Base-by-base conservation (phyloP, 495 filamentous ascomycete species). In the Immersiella caudata region DNA sequence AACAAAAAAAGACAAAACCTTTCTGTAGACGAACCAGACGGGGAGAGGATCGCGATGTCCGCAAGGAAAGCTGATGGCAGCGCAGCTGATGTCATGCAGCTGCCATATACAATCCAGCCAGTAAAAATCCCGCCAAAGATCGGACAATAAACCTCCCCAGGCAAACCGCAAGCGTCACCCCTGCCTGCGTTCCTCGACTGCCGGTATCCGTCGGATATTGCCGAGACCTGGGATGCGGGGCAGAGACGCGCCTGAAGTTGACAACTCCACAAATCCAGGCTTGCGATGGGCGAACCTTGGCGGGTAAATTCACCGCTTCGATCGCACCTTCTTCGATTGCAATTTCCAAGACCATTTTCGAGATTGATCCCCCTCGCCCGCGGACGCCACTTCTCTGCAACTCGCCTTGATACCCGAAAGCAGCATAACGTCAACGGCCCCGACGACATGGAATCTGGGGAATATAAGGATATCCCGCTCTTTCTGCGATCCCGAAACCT, bases 251-350 rank as follows among this genome's bases (percentile, higher is more conserved):
- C 20, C 52, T 26, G 24, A 26, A 55, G 20, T 24, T 55, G 52
- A 22, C 9, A 22, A 55, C 52, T 55, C 52, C 52, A 55, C 21
- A 55, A 55, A 55, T 55, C 52, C 52, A 55, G 21, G 52, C 21
- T 26, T 2, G 22, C 52, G 24, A 22, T 55, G 52, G 7, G 8
- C 20, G 20, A 55, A 55, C 52, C 52, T 55, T 55, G 52, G 52
- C 52, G 52, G 52, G 52, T 55, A 55, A 55, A 55, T 55, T 55
- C 52, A 22, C 21, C 24, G 52, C 24, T 7, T 22, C 21, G 7
- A 9, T 55, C 21, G 24, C 52, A 22, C 52, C 21, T 7, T 26
- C n/a, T n/a, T 55, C 24, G 52, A 55, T 2, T 55, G 21, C 21
- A 55, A 55, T 24, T 21, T 55, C 21, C 52, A 55, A 11, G 11